These are phyloP conservation scores for Picea sitchensis DNA, from an alignment of 75 land plant genomes.

Conservation along the genomic window DNA sequence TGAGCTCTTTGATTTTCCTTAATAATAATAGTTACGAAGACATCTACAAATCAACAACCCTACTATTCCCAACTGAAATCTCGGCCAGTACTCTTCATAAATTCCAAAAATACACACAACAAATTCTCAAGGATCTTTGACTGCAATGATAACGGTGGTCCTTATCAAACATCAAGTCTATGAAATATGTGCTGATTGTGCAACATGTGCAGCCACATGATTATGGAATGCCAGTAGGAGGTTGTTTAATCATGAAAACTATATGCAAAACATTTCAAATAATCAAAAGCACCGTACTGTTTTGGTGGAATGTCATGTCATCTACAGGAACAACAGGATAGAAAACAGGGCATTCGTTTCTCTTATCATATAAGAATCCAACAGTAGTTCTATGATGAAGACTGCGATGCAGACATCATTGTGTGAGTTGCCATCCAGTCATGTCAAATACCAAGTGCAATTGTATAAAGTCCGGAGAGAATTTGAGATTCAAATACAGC, in stretches of 20 bases:
- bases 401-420: not conserved
- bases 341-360: not conserved
- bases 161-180: conserved; percentile 3
- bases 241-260: conserved; percentile 4
- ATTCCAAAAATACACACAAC: too few relatives aligned
- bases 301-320: not conserved
- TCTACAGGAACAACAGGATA: not conserved
- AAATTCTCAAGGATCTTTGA: not conserved
- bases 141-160: conserved; percentile 5
- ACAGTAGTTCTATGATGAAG: not conserved
- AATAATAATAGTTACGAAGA: too few relatives aligned
- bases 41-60: too few relatives aligned
- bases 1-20: too few relatives aligned
- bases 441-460: not conserved
- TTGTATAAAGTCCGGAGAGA: not conserved
- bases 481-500: not conserved
- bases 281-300: not conserved
- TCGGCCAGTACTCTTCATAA: too few relatives aligned
- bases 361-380: not conserved
- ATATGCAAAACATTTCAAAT: not conserved
- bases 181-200: conserved; percentile 7
- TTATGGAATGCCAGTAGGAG: not conserved
- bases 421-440: not conserved
- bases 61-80: too few relatives aligned
- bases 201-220: conserved; percentile 10